Conservation (phyloP, 768 basidiomycete species). For the Russula brevipes region DNA sequence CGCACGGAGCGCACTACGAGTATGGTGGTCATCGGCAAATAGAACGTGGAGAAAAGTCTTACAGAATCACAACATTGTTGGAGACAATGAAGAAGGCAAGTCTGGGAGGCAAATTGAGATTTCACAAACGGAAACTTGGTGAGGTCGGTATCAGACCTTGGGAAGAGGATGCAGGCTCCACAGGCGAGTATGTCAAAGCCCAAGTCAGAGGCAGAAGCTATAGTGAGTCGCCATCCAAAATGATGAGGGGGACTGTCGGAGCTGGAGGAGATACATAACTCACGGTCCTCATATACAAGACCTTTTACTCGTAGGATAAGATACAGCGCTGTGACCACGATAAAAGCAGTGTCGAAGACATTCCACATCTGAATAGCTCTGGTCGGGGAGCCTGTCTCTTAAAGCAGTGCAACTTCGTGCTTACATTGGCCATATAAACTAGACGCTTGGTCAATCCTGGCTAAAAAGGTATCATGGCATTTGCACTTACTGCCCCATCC, state of each 20-base stretch:
- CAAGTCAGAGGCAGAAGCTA: conserved; percentile 43
- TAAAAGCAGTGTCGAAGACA: conserved; percentile 75
- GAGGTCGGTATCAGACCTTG: conserved; percentile 45
- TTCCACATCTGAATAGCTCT: conserved; percentile 70
- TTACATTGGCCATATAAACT: conserved; percentile 84
- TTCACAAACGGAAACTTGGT: conserved; percentile 4
- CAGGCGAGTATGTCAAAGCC: conserved; percentile 83
- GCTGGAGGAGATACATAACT: conserved; percentile 18
- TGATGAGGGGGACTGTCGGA: neutral
- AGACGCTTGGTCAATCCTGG: conserved; percentile 12
- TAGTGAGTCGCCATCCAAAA: neutral
- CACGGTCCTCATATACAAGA: conserved; percentile 49
- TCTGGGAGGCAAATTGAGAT: conserved; percentile 32
- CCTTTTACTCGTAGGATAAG: conserved; percentile 61
- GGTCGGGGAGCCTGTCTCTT: neutral
- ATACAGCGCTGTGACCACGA: conserved; percentile 64
- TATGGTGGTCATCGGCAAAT: neutral
- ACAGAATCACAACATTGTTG: conserved; percentile 78
- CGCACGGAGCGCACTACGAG: conserved; percentile 61
- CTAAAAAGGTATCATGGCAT: neutral
- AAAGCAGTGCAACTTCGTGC: neutral
- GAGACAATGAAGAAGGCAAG: conserved; percentile 77
- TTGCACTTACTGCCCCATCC: conserved; percentile 73
- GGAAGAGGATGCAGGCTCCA: conserved; percentile 80
- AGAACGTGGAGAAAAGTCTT: conserved; percentile 28